Percentiles rank a stretch among this genome's conserved stretches.
These are phyloP conservation scores for Apocynum venetum DNA, from an alignment of 257 asterid genomes.

Conservation along the genomic window DNA sequence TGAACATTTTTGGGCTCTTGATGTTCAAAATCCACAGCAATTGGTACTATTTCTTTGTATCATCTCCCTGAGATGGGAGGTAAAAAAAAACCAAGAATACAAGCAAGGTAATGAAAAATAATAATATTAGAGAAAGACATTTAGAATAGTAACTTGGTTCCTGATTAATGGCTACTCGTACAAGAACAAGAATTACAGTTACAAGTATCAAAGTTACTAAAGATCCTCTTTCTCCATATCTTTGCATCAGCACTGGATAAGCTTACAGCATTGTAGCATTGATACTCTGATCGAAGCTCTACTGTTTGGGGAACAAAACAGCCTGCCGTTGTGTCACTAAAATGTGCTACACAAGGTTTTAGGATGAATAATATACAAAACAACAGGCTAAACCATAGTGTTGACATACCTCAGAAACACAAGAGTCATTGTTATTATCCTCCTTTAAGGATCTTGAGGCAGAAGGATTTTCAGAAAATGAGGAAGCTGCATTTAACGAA, in stretches of 20 bases:
- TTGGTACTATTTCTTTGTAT: background rate
- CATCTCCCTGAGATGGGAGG: background rate
- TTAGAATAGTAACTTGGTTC: background rate
- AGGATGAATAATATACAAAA: background rate
- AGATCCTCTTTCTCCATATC: conserved; percentile 6
- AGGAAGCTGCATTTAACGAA: conserved; percentile 17
- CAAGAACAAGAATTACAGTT: background rate
- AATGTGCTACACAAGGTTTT: background rate
- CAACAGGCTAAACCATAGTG: background rate
- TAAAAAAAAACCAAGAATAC: background rate
- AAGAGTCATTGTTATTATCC: conserved; percentile 12
- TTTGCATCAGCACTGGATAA: conserved; percentile 13
- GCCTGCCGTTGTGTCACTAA: conserved; percentile 5
- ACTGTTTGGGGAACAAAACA: conserved; percentile 12
- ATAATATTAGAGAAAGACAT: background rate
- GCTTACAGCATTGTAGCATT: conserved; percentile 13
- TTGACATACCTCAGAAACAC: conserved; percentile 23
- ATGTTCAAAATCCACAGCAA: background rate
- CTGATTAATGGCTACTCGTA: background rate
- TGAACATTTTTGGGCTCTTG: background rate
- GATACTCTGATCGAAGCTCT: conserved; percentile 7
- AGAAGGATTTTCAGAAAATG: conserved; percentile 17
- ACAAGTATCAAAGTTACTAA: background rate
- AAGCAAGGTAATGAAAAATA: background rate
- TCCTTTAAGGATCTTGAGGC: conserved; percentile 6